These are phyloP conservation scores for Phytophthora macrochlamydospora DNA, from an alignment of 352 stramenopile species.

Conservation along the genomic window DNA sequence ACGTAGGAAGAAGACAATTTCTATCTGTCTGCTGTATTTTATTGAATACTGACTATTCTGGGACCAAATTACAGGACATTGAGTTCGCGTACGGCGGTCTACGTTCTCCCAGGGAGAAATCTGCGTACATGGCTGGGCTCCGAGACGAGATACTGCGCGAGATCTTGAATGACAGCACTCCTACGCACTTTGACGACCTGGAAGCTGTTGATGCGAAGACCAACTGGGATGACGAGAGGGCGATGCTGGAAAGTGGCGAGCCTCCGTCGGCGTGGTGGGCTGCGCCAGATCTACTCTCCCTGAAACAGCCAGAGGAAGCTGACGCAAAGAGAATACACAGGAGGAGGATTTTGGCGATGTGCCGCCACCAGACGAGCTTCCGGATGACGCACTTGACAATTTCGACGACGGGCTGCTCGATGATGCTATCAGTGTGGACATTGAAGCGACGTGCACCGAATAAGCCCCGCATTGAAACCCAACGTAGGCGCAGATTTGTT, in stretches of 20 bases:
- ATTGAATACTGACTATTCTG: conserved; percentile 1
- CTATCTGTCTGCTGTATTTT: background rate
- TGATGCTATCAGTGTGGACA: conserved; percentile 58
- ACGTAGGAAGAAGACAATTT: background rate
- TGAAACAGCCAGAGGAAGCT: conserved; percentile 3
- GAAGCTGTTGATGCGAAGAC: conserved; percentile 20
- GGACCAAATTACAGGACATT: conserved; percentile 52
- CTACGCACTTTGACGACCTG: conserved; percentile 57
- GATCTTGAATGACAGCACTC: conserved; percentile 48
- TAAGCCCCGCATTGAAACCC: conserved; percentile 5
- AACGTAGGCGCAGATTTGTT: too few species aligned
- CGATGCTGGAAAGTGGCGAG: conserved; percentile 43
- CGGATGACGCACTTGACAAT: conserved; percentile 27
- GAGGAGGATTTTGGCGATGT: conserved; percentile 35
- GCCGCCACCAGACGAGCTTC: conserved; percentile 47
- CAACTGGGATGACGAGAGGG: conserved; percentile 47
- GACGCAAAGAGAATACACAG: conserved; percentile 13
- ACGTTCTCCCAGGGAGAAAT: conserved; percentile 34
- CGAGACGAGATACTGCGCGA: conserved; percentile 60
- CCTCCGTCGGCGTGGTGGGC: conserved; percentile 62
- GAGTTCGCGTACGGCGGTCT: conserved; percentile 77
- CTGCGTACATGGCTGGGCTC: conserved; percentile 48
- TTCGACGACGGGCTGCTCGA: conserved; percentile 49
- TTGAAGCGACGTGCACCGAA: conserved; percentile 41
- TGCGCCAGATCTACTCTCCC: conserved; percentile 13